These are phyloP conservation scores for Lichtheimia ramosa DNA, from an alignment of 371 early-diverging fungal species.

Conservation along the genomic window DNA sequence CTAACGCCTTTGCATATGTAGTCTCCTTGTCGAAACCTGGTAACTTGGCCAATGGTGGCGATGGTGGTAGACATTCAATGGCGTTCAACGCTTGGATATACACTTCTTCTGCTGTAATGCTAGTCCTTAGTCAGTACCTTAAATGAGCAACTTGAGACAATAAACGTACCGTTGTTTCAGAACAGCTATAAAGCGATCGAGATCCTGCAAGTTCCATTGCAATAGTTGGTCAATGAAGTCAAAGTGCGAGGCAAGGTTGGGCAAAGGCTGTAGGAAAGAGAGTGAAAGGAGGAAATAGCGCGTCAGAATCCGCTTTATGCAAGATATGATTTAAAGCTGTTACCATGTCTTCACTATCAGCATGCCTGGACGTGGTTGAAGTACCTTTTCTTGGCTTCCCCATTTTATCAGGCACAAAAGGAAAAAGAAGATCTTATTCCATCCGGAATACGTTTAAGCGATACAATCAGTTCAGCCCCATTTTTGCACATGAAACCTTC, in stretches of 20 bases:
- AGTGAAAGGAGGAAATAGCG: no score
- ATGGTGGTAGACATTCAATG: constrained; percentile 2
- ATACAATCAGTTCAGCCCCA: no score
- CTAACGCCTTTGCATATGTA: constrained; percentile 6
- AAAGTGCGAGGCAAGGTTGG: constrained; percentile 16
- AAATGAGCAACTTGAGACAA: neutral
- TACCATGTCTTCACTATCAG: no score
- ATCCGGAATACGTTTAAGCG: no score
- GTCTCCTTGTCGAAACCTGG: constrained; percentile 7
- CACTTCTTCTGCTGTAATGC: constrained; percentile 12
- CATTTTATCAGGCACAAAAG: neutral
- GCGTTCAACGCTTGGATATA: constrained; percentile 13
- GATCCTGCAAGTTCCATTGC: constrained; percentile 15
- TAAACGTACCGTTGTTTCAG: constrained; percentile 13
- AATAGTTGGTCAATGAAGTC: constrained; percentile 15
- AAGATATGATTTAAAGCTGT: no score
- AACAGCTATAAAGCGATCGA: constrained; percentile 16
- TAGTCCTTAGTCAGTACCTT: neutral
- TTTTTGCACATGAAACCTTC: no score
- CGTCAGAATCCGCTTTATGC: no score
- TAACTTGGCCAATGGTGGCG: constrained; percentile 6
- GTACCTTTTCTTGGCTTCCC: no score
- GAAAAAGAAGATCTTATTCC: neutral
- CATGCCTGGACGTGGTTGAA: no score
- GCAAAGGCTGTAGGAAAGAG: constrained; percentile 5